Conservation (phyloP, 345 rosid genomes). For the Nephelium lappaceum region DNA sequence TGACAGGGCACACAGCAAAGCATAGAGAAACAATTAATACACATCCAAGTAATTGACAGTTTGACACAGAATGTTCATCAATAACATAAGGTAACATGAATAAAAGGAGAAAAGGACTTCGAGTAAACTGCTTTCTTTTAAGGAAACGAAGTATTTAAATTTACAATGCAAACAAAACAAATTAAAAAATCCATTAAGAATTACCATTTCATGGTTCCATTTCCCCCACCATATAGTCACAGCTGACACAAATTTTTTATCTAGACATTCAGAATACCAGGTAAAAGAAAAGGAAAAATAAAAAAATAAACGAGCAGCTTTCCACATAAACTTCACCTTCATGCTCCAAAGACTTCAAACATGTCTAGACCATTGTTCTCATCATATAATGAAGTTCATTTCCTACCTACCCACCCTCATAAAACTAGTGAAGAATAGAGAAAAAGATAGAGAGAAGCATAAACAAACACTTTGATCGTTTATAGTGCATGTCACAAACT, state of each 20-base stretch:
- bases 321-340: background rate
- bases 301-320: background rate
- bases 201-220: background rate
- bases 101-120: background rate
- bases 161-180: background rate
- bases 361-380: background rate
- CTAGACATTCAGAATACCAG: background rate
- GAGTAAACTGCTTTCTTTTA: background rate
- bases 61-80: background rate
- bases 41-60: conserved; percentile 7
- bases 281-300: background rate
- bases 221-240: background rate
- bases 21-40: background rate
- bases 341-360: background rate
- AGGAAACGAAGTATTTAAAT: background rate
- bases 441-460: background rate
- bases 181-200: background rate
- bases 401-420: background rate
- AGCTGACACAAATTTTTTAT: background rate
- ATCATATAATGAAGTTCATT: no score
- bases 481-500: background rate
- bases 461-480: background rate
- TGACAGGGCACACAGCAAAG: background rate
- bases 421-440: background rate
- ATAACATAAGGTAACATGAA: background rate